Evolutionary conservation across 129 eudicot genomes (phyloP).

Genomic region (Ambrosia artemisiifolia): DNA sequence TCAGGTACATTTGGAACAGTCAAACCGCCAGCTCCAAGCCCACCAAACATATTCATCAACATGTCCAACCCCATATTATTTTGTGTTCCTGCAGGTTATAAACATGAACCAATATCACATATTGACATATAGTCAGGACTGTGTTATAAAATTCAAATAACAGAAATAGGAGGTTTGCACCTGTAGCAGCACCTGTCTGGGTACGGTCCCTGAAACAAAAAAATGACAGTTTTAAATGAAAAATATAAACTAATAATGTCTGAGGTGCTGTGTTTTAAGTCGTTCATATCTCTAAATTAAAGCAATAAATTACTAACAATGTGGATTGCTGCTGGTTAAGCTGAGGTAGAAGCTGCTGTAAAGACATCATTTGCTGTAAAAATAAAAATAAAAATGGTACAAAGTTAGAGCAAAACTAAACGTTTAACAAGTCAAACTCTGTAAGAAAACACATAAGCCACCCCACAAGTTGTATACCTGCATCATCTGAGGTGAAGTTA

Average conservation of each 20-base stretch:
- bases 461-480: slow-evolving; percentile 51
- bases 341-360: slow-evolving; percentile 65
- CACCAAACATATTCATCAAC: slow-evolving; percentile 74
- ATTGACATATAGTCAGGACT: neutral
- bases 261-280: neutral
- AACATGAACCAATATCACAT: neutral
- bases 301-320: slow-evolving; percentile 46
- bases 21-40: slow-evolving; percentile 58
- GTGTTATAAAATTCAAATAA: neutral
- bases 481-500: slow-evolving; percentile 84
- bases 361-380: slow-evolving; percentile 63
- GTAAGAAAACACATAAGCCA: neutral
- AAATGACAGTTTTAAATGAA: neutral
- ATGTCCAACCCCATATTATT: slow-evolving; percentile 60
- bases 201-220: slow-evolving; percentile 56
- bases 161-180: slow-evolving; percentile 23
- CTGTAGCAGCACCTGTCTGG: slow-evolving; percentile 52
- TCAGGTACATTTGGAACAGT: slow-evolving; percentile 44
- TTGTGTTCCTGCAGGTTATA: slow-evolving; percentile 44
- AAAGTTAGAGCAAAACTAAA: neutral
- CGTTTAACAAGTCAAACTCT: neutral
- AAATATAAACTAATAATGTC: neutral
- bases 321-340: slow-evolving; percentile 55
- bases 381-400: slow-evolving; percentile 1
- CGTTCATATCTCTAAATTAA: neutral